Base-by-base conservation (phyloP, 2,329 filamentous ascomycete genomes). In the Fusarium xylarioides region DNA sequence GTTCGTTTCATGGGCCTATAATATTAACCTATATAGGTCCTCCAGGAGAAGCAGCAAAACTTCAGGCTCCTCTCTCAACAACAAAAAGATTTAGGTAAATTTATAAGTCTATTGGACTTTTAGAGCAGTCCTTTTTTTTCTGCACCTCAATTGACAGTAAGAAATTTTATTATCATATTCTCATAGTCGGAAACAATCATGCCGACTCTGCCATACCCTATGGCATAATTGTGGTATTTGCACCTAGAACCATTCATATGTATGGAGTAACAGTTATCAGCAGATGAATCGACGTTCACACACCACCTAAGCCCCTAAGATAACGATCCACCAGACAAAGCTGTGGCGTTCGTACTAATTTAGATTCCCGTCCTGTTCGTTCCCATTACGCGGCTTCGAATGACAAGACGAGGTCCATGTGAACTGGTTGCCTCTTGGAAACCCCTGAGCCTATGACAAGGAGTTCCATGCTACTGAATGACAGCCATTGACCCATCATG, bases 401-500 rank as follows among this genome's bases (percentile, higher is more conserved):
- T 52, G 49, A 66, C 42, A 58, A 46, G 54, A 43, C 35, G 11
- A n/a, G 6, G 23, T 28, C 37, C 12, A 28, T 21, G n/a, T 63
- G 34, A n/a, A 67, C 55, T n/a, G 68, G 65, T 34, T 73, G 69
- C 70, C 70, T 73, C 69, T 54, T 16, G 15, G n/a, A 40, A 44
- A 37, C 70, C 70, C 70, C 47, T 63, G 52, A 49, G 47, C 38
- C 21, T 21, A 38, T 40, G n/a, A 49, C 21, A 23, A 40, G 38
- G 63, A 43, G 30, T 52, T 35, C 23, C 37, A 49, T 49, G 63
- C 30, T 26, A 26, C 28, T 49, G 28, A 34, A 42, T 40, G 21
- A 26, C 55, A 64, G 46, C 34, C 58, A 63, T 18, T n/a, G 38
- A 55, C 47, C 57, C 38, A 14, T 23, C 18, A 21, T 35, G 34